Conservation (phyloP, 2,329 filamentous ascomycete species). For the Botrytis elliptica region DNA sequence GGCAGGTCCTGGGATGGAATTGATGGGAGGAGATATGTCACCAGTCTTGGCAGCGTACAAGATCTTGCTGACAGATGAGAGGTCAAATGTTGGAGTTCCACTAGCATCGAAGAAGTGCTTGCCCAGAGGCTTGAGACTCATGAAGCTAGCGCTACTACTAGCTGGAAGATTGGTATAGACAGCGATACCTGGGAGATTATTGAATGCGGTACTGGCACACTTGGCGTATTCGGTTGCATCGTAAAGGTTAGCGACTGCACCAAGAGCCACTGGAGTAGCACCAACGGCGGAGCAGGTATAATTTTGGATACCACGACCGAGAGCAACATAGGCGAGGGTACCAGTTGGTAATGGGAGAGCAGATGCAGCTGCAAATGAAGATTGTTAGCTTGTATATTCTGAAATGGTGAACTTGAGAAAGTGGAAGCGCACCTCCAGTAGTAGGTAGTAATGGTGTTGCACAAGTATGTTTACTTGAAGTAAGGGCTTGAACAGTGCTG, state of each 20-base stretch:
- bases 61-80: slow-evolving; percentile 28
- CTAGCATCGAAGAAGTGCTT: slow-evolving; percentile 37
- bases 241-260: slow-evolving; percentile 38
- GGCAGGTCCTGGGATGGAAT: slow-evolving; percentile 30
- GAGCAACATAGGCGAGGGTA: slow-evolving; percentile 35
- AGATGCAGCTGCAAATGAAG: slow-evolving; percentile 25
- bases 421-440: slow-evolving; percentile 12
- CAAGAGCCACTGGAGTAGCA: slow-evolving; percentile 29
- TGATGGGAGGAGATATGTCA: slow-evolving; percentile 30
- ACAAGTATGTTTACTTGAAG: neutral
- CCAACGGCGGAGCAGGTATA: slow-evolving; percentile 36
- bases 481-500: neutral
- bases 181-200: slow-evolving; percentile 28
- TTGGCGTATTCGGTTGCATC: slow-evolving; percentile 35
- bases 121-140: slow-evolving; percentile 26
- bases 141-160: slow-evolving; percentile 9
- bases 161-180: slow-evolving; percentile 28
- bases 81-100: slow-evolving; percentile 35
- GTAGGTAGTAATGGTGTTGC: neutral
- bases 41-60: slow-evolving; percentile 31
- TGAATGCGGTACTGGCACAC: slow-evolving; percentile 19
- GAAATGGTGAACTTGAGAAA: neutral
- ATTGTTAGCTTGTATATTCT: slow-evolving; percentile 1
- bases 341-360: slow-evolving; percentile 32
- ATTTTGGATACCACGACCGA: slow-evolving; percentile 39